Base-by-base conservation (phyloP, 2,329 filamentous ascomycete species). In the Dactylellina sp. region DNA sequence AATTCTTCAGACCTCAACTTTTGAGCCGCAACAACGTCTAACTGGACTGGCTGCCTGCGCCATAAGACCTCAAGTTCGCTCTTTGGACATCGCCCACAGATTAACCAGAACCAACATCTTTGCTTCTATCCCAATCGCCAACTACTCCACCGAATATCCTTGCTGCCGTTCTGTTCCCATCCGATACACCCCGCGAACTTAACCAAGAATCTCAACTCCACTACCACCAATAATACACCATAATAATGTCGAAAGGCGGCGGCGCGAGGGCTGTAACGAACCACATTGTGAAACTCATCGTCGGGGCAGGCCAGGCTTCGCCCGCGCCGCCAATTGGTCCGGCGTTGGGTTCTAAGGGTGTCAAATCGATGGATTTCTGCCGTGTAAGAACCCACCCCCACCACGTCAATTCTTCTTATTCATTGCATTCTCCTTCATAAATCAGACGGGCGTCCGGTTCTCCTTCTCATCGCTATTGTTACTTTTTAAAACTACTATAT, bases 311-410 rank as follows among this genome's bases (percentile, higher is more conserved):
- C 24, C 92, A 97, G 82, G 95, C 95, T 72, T 94, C 89, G 79
- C 95, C 95, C 28, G 96, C 93, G 83, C 95, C 95, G 35, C 95
- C 95, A 2, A 93, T 99, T 79, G 95, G 95, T 85, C 95, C 95
- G 70, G 95, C 95, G 61, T 87, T 99, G 77, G 95, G 95, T 83
- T 94, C 90, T 82, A 98, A 97, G 85, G 95, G 95, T 85, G 91
- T 99, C 76, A 99, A 99, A 85, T 96, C 91, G 70, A 99, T 99
- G 90, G 95, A 99, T 83, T 99, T 98, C 82, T 98, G 95, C 88
- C 98, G 98, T 87, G 94, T 96, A 81, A 66, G 80, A 49, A 20
- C 59, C 56, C n/a, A n/a, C 71, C 39, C 75, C 75, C 74, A 64
- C 61, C 37, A 62, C 53, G 18, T 57, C 28, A 32, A 32, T 32